A percentile compares a stretch with the other conserved stretches of the same genome.
These are phyloP conservation scores for Tulasnella sp. DNA, from an alignment of 768 basidiomycete genomes.

Conservation along the genomic window DNA sequence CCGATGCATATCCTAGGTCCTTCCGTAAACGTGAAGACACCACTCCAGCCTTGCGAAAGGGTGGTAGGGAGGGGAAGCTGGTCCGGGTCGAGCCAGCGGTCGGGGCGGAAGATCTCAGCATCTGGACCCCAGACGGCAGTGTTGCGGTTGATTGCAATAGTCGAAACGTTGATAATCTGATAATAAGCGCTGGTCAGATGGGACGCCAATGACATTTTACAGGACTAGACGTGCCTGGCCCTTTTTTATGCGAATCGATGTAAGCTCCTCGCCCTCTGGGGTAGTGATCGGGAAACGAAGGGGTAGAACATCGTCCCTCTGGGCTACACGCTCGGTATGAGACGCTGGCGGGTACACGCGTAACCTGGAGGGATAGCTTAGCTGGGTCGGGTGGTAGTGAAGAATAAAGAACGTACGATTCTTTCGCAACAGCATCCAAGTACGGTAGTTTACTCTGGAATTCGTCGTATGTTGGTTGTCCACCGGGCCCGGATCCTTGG, in stretches of 20 bases:
- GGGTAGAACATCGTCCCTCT: constrained; percentile 34
- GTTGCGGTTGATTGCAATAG: constrained; percentile 28
- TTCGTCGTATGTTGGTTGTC: constrained; percentile 29
- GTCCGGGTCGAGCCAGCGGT: constrained; percentile 26
- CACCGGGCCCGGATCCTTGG: constrained; percentile 16
- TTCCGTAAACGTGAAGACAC: constrained; percentile 32
- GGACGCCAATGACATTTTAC: not conserved
- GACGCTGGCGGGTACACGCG: constrained; percentile 33
- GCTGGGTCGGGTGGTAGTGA: not conserved
- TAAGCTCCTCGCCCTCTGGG: constrained; percentile 23
- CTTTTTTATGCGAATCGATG: constrained; percentile 25
- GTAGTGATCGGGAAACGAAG: constrained; percentile 28
- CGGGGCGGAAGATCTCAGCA: constrained; percentile 29
- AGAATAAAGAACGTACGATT: constrained; percentile 25
- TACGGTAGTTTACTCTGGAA: constrained; percentile 29
- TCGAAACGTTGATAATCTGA: constrained; percentile 29
- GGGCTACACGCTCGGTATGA: constrained; percentile 32
- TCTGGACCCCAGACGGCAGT: constrained; percentile 30
- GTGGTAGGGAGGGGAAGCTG: constrained; percentile 19
- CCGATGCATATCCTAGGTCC: constrained; percentile 35
- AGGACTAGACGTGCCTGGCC: constrained; percentile 27
- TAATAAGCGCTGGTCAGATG: not conserved
- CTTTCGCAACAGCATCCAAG: constrained; percentile 34
- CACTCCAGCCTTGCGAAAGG: constrained; percentile 32
- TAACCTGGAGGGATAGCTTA: constrained; percentile 23